These are phyloP conservation scores for Neoboletus subvelutipes DNA, from an alignment of 768 basidiomycete genomes.

Conservation along the genomic window DNA sequence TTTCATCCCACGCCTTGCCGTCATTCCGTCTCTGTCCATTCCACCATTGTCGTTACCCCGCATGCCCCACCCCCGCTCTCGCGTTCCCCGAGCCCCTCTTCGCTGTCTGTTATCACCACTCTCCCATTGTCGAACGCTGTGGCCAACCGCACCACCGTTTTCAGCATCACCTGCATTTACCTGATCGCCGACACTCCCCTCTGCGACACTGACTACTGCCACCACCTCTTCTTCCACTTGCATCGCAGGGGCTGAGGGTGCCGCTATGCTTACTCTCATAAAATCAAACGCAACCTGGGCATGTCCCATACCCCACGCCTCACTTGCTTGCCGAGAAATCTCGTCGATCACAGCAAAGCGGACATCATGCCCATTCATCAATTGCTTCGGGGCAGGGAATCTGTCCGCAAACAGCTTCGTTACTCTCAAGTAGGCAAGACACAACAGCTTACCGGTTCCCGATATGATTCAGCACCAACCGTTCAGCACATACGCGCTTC, in stretches of 20 bases:
- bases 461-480: slow-evolving; percentile 76
- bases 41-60: background rate
- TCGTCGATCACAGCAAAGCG: slow-evolving; percentile 54
- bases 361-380: slow-evolving; percentile 27
- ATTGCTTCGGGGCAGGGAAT: slow-evolving; percentile 50
- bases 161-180: background rate
- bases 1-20: background rate
- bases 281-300: slow-evolving; percentile 61
- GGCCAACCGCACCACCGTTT: background rate
- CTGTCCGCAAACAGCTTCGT: slow-evolving; percentile 29
- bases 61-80: background rate
- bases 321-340: slow-evolving; percentile 61
- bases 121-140: background rate
- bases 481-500: slow-evolving; percentile 53
- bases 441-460: slow-evolving; percentile 52
- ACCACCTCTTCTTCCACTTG: background rate
- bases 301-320: slow-evolving; percentile 50
- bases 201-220: background rate
- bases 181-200: background rate
- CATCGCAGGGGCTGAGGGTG: background rate
- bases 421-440: background rate
- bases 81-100: background rate
- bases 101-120: no score
- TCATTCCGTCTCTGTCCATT: background rate
- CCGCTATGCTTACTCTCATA: slow-evolving; percentile 45